Evolutionary conservation across 148 eudicot genomes (phyloP), one percentile per base, ranked within the genome.

Genomic region (Polygonum maritimum): DNA sequence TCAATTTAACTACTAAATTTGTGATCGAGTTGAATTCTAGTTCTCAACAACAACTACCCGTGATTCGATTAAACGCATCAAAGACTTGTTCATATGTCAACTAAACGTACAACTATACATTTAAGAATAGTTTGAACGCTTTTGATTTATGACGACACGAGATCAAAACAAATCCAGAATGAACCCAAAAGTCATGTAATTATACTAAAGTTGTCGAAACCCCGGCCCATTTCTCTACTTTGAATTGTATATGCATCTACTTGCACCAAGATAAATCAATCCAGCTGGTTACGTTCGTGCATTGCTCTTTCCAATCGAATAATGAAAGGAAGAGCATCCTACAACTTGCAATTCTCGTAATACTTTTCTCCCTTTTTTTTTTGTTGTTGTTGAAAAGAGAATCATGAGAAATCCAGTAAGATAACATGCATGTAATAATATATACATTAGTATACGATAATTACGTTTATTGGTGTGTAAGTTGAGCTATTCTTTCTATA

Each of bases 201-300:
- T 19, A 54, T 54, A 31, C 12, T 26, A 31, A 62, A 22, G 39
- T 26, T 38, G 38, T 26, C 69, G 38, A 62, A 26, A 54, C 21
- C 31, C 31, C 31, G 31, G 31, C 31, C 60, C 60, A 19, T 54
- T 54, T 54, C 7, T 16, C 71, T 1, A 63, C 40, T 36, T 67
- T 13, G 44, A 67, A 67, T 35, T 36, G 31, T 22, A 31, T 55
- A 62, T 35, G 40, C 44, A 67, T 35, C 71, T 35, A 67, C n/a
- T 67, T 67, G 71, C 71, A 67, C 21, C 6, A 35, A 7, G 19
- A 65, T 13, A 33, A 12, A 35, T 1, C 26, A 18, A 3, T 35
- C 71, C 71, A 67, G 71, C 71, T 67, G 36, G 71, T 16, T 33
- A 35, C 18, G 63, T 57, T 57, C 31, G n/a, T 63, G 40, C 70